Evolutionary conservation across 2,329 filamentous ascomycete species (phyloP).

Genomic region (Tolypocladium cylindrosporum): DNA sequence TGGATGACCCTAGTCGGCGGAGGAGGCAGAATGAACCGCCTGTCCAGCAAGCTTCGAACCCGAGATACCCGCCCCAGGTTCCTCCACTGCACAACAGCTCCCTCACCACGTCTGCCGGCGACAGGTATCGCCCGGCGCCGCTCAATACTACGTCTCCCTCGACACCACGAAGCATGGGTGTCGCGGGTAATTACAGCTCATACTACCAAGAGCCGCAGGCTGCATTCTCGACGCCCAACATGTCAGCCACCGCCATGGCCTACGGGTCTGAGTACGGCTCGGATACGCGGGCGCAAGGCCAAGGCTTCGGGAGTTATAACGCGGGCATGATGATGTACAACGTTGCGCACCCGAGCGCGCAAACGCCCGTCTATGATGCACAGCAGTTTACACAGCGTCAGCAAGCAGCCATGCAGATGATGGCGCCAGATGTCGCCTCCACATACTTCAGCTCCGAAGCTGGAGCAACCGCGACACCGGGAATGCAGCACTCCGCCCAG

Average conservation of each 20-base stretch:
- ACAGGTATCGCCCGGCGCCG: conserved; percentile 38
- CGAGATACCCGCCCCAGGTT: conserved; percentile 42
- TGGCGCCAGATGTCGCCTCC: conserved; percentile 39
- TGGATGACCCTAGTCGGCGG: conserved; percentile 69
- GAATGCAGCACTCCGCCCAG: conserved; percentile 38
- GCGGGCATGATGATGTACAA: conserved; percentile 68
- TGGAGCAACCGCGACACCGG: conserved; percentile 42
- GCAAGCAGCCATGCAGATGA: conserved; percentile 66
- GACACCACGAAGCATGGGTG: conserved; percentile 41
- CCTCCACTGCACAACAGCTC: conserved; percentile 34
- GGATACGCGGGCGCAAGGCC: conserved; percentile 46
- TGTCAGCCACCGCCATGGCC: conserved; percentile 43
- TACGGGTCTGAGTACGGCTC: conserved; percentile 59
- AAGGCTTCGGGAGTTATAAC: conserved; percentile 48
- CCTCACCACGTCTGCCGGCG: conserved; percentile 21
- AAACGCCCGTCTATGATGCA: conserved; percentile 63
- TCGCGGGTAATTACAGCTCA: conserved; percentile 44
- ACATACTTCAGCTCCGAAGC: conserved; percentile 55
- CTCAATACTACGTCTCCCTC: conserved; percentile 36
- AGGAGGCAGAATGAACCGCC: conserved; percentile 67
- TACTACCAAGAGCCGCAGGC: conserved; percentile 48
- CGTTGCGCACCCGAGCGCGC: conserved; percentile 53
- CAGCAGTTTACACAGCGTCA: conserved; percentile 69
- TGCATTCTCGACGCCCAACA: conserved; percentile 43
- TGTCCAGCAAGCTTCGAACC: conserved; percentile 49